Percentiles rank a stretch among this genome's conserved stretches.
These are phyloP conservation scores for Clarireedia monteithiana DNA, from an alignment of 2,329 filamentous ascomycete species.

Conservation along the genomic window DNA sequence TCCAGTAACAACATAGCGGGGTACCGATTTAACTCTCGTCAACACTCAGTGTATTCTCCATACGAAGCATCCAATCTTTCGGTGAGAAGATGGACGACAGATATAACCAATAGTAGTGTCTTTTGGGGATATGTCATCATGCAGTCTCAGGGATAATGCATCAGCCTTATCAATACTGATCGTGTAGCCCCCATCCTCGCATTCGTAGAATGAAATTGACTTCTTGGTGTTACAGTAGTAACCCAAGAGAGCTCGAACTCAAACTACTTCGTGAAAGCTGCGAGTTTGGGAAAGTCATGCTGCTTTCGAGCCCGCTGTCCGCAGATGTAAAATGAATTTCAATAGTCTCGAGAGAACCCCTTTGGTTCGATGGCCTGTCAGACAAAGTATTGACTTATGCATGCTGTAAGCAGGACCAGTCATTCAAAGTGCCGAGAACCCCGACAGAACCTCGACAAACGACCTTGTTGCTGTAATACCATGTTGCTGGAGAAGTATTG, in stretches of 20 bases:
- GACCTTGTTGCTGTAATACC: too few relatives aligned
- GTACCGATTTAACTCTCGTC: background rate
- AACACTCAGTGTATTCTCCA: background rate
- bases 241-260: too few relatives aligned
- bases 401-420: background rate
- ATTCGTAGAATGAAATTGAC: too few relatives aligned
- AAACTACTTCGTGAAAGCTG: too few relatives aligned
- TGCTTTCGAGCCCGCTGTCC: background rate
- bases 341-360: background rate
- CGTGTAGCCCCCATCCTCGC: background rate
- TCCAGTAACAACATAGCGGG: too few relatives aligned
- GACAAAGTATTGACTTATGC: background rate
- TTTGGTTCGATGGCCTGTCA: background rate
- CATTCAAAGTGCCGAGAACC: background rate
- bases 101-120: background rate
- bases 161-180: slow-evolving; percentile 4
- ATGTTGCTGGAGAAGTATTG: too few relatives aligned
- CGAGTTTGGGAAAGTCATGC: too few relatives aligned
- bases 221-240: too few relatives aligned
- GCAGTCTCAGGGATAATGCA: slow-evolving; percentile 4
- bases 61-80: background rate
- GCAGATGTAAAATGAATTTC: background rate
- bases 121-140: background rate
- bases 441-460: too few relatives aligned
- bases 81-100: background rate